Evolutionary conservation across 2,329 filamentous ascomycete species (phyloP).

Genomic region (Fusarium sp.): DNA sequence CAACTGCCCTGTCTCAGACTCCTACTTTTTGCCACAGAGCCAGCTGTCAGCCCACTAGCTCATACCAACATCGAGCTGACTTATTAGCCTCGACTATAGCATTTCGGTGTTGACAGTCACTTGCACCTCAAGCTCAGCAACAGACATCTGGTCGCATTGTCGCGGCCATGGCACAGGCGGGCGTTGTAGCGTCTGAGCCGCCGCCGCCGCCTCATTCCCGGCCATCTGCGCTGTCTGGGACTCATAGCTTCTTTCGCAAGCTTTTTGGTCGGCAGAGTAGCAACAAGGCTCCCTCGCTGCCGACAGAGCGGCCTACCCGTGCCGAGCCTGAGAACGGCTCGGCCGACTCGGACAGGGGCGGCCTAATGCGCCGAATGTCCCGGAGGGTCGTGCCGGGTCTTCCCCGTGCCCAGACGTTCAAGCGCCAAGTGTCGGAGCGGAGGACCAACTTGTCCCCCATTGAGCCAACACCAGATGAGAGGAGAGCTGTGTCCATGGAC

Average conservation of each 20-base stretch:
- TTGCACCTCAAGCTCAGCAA: conserved; percentile 14
- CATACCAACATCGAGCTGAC: conserved; percentile 17
- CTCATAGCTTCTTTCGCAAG: conserved; percentile 43
- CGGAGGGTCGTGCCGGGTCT: conserved; percentile 80
- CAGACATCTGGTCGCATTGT: conserved; percentile 25
- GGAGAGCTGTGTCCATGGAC: conserved; percentile 77
- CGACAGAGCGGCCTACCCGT: conserved; percentile 23
- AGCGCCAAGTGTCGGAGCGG: conserved; percentile 83
- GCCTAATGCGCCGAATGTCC: conserved; percentile 55
- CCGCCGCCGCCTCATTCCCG: conserved; percentile 39
- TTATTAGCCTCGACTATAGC: neutral
- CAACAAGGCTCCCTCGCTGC: conserved; percentile 14
- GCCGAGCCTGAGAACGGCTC: conserved; percentile 48
- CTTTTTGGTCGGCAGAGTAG: conserved; percentile 41
- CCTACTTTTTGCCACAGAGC: conserved; percentile 20
- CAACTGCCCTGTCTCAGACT: conserved; percentile 19
- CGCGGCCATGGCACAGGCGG: conserved; percentile 47
- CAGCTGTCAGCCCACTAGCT: conserved; percentile 16
- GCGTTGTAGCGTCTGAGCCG: conserved; percentile 43
- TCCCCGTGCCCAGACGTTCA: conserved; percentile 81
- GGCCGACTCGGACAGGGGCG: conserved; percentile 46
- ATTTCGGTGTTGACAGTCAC: conserved; percentile 6
- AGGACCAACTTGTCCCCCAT: conserved; percentile 77
- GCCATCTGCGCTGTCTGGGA: conserved; percentile 38
- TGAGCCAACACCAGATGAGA: conserved; percentile 71